Evolutionary conservation across 2,329 filamentous ascomycete genomes (phyloP).

Genomic region (Leptographium lundbergii): DNA sequence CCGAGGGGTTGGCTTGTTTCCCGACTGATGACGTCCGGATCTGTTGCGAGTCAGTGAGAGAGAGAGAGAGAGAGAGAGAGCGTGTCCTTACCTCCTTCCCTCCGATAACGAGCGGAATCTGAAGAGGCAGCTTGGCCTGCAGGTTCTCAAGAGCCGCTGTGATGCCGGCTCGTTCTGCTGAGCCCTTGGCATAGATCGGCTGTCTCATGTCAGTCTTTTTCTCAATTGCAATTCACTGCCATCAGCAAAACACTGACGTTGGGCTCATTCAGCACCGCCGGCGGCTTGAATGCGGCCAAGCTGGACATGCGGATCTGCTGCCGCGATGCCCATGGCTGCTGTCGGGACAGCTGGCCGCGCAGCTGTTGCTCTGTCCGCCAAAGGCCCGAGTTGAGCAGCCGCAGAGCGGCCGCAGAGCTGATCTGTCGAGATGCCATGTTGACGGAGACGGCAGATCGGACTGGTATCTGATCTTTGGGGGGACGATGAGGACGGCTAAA

Average conservation of each 20-base stretch:
- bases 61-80: too few relatives aligned
- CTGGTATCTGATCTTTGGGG: background rate
- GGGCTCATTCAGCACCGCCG: constrained; percentile 82
- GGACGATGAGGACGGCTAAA: background rate
- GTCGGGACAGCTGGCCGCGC: background rate
- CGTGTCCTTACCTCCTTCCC: constrained; percentile 58
- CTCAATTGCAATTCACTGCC: too few relatives aligned
- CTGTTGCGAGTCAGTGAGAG: constrained; percentile 25
- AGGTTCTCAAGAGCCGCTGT: constrained; percentile 59
- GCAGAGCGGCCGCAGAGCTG: constrained; percentile 4
- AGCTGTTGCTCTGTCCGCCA: constrained; percentile 1
- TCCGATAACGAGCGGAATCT: constrained; percentile 72
- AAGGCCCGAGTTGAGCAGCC: constrained; percentile 6
- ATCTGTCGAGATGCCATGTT: constrained; percentile 12
- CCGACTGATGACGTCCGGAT: constrained; percentile 53
- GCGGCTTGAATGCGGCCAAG: constrained; percentile 77
- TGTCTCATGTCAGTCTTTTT: constrained; percentile 22
- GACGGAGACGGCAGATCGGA: background rate
- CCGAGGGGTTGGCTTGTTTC: constrained; percentile 70
- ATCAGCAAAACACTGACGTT: constrained; percentile 50
- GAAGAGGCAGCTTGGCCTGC: constrained; percentile 55
- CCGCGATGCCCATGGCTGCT: background rate
- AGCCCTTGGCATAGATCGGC: constrained; percentile 84
- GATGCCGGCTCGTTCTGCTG: constrained; percentile 64
- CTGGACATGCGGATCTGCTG: constrained; percentile 31